These are phyloP conservation scores for Lepiota brunneoincarnata DNA, from an alignment of 768 basidiomycete species.

Conservation along the genomic window DNA sequence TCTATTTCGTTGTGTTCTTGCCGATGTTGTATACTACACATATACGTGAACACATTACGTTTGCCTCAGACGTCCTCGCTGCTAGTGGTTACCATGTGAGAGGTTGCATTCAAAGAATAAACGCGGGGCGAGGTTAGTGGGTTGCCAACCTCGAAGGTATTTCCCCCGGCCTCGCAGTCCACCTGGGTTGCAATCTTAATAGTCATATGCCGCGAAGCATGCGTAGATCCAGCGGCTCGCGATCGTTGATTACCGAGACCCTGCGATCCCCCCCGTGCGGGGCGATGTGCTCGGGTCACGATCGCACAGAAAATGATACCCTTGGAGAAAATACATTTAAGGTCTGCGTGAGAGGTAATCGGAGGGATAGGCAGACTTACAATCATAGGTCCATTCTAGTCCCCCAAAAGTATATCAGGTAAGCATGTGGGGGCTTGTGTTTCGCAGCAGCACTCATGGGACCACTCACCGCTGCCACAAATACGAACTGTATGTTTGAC, in stretches of 20 bases:
- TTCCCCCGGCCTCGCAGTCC: conserved; percentile 7
- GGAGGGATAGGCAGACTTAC: conserved; percentile 12
- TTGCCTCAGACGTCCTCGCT: no score
- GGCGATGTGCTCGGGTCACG: conserved; percentile 20
- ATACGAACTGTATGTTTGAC: conserved; percentile 17
- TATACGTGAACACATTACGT: no score
- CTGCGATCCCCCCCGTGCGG: conserved; percentile 1
- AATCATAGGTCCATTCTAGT: conserved; percentile 19
- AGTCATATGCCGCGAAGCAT: conserved; percentile 14
- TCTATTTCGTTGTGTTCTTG: no score
- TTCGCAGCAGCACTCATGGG: not conserved
- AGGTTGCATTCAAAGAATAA: not conserved
- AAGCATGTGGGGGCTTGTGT: not conserved
- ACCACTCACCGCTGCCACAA: conserved; percentile 16
- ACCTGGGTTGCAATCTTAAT: conserved; percentile 19
- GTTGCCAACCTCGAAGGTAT: conserved; percentile 13
- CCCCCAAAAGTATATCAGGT: conserved; percentile 12
- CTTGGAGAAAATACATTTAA: conserved; percentile 11
- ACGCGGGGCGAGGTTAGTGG: conserved; percentile 13
- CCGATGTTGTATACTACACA: no score
- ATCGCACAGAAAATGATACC: conserved; percentile 24
- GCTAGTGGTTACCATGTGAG: no score
- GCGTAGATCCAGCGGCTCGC: conserved; percentile 11
- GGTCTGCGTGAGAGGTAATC: not conserved
- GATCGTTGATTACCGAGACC: conserved; percentile 11